Evolutionary conservation across 1,139 yeast genomes (phyloP), one percentile per base, ranked within the genome.

Genomic region (Yamadazyma dendronema): DNA sequence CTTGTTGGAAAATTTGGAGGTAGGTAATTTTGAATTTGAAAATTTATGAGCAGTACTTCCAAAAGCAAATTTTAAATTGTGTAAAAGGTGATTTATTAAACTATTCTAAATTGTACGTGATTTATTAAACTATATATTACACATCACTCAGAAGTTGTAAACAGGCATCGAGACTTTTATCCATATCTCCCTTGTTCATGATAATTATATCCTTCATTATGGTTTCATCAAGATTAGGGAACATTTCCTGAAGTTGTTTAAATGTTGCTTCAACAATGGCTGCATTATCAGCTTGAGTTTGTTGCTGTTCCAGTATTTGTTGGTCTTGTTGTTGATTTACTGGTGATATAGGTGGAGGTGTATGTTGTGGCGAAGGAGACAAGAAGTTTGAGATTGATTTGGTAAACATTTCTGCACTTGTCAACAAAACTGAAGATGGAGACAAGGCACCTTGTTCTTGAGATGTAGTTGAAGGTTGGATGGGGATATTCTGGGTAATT

Each of bases 91-190:
- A n/a, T n/a, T n/a, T n/a, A n/a, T n/a, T n/a, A n/a, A n/a, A n/a
- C n/a, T n/a, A n/a, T n/a, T n/a, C n/a, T n/a, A n/a, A n/a, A n/a
- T n/a, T n/a, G n/a, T n/a, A n/a, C n/a, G n/a, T n/a, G n/a, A n/a
- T n/a, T n/a, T n/a, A n/a, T n/a, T n/a, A 19, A 19, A 7, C 6
- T 19, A 9, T 19, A 19, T 23, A 16, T 15, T 31, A 37, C 12
- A 30, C 31, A 22, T 36, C 42, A 16, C 33, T 36, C 27, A 38
- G 40, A n/a, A 42, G 4, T 28, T 64, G 68, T 32, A 71, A 51
- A 43, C 76, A 70, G 4, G 83, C 79, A 53, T 88, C 96, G 3
- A 88, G 84, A 36, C 92, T 84, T 8, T 74, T 75, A 17, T 90
- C 95, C 15, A 85, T 72, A 36, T 84, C 70, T 16, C 86, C 85